Evolutionary conservation across 306 rosid species (phyloP).

Genomic region (Medicago lupulina): DNA sequence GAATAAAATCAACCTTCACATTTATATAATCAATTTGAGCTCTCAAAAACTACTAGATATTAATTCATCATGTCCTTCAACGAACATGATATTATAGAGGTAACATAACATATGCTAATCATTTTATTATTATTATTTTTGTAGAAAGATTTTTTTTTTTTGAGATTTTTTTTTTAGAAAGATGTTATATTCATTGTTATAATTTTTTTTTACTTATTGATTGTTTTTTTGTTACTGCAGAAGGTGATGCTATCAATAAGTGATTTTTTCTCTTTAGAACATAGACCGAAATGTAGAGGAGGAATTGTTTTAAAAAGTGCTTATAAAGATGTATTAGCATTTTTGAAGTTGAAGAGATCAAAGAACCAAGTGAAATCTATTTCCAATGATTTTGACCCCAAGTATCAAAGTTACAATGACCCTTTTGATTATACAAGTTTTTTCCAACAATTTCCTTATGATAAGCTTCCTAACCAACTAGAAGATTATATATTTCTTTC

Average conservation of each 20-base stretch:
- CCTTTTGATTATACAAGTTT: conserved; percentile 2
- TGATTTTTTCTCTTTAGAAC: conserved; percentile 9
- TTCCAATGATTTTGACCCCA: not conserved
- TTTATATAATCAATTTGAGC: conserved; percentile 6
- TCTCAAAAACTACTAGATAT: not conserved
- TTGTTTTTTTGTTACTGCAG: conserved; percentile 3
- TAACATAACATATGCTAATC: not conserved
- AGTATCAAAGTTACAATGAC: not conserved
- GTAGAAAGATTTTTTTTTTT: too few species aligned
- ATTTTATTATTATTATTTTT: too few species aligned
- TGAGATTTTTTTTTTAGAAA: too few species aligned
- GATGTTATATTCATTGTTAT: not conserved
- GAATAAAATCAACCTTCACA: conserved; percentile 6
- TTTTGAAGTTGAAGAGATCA: conserved; percentile 18
- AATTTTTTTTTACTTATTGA: not conserved
- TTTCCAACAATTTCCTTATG: not conserved
- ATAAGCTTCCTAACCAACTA: not conserved
- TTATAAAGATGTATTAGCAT: conserved; percentile 4
- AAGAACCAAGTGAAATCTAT: conserved; percentile 1
- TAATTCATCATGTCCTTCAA: conserved; percentile 15
- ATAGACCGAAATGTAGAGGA: conserved; percentile 3
- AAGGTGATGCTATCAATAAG: conserved; percentile 21
- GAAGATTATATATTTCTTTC: not conserved
- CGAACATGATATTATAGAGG: conserved; percentile 12
- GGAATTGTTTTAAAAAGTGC: conserved; percentile 16